These are phyloP conservation scores for Fusarium redolens DNA, from an alignment of 2,329 filamentous ascomycete species.

Conservation along the genomic window DNA sequence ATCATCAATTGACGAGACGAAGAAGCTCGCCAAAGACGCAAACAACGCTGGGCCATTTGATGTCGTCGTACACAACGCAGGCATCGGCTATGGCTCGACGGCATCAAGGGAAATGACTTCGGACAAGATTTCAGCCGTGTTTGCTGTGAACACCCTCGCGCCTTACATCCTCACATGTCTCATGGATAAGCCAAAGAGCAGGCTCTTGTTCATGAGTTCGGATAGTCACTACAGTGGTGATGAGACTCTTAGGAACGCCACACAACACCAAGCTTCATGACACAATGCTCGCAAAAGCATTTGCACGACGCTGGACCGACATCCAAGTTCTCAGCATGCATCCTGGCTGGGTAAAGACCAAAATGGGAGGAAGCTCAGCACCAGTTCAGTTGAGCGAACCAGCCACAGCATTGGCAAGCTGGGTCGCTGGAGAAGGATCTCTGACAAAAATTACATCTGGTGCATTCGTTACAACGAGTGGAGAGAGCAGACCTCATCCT, in stretches of 20 bases:
- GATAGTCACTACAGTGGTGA: conserved; percentile 36
- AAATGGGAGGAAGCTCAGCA: conserved; percentile 33
- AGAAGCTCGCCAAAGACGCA: conserved; percentile 30
- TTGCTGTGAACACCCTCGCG: conserved; percentile 35
- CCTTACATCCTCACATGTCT: conserved; percentile 34
- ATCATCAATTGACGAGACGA: conserved; percentile 31
- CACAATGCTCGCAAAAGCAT: conserved; percentile 35
- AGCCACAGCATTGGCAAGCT: conserved; percentile 21
- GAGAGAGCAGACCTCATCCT: conserved; percentile 18
- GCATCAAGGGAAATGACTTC: conserved; percentile 12
- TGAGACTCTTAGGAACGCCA: conserved; percentile 18
- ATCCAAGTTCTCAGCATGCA: conserved; percentile 37
- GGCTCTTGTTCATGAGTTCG: conserved; percentile 33
- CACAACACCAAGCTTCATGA: conserved; percentile 38
- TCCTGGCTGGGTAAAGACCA: conserved; percentile 37
- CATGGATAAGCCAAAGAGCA: conserved; percentile 23
- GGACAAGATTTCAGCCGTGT: conserved; percentile 31
- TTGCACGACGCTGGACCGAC: conserved; percentile 24
- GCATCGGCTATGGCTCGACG: conserved; percentile 34
- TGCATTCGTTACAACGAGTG: conserved; percentile 25
- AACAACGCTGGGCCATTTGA: conserved; percentile 31
- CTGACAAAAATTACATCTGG: conserved; percentile 8
- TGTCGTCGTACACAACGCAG: conserved; percentile 35
- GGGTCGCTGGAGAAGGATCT: conserved; percentile 27
- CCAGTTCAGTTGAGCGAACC: conserved; percentile 16